A percentile compares a stretch with the other conserved stretches of the same genome.
Evolutionary conservation across 352 stramenopile genomes (phyloP).

Genomic region (Phytophthora vignae): DNA sequence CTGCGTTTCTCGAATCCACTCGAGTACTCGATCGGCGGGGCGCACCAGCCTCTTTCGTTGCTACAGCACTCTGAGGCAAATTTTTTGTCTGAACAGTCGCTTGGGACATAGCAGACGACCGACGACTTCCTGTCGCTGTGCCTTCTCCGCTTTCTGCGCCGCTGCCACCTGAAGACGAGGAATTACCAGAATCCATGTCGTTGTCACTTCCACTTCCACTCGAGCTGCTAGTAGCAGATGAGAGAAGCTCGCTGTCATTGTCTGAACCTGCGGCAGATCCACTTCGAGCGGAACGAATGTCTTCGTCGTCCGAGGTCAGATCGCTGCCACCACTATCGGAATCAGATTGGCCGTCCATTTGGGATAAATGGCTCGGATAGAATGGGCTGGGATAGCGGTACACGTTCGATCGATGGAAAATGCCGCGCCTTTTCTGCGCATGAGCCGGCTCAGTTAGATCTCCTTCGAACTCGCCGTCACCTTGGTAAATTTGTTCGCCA

Average conservation of each 20-base stretch:
- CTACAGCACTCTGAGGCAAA: slow-evolving; percentile 6
- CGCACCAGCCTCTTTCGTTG: slow-evolving; percentile 18
- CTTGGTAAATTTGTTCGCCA: slow-evolving; percentile 52
- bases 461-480: slow-evolving; percentile 52
- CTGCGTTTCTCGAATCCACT: slow-evolving; percentile 42
- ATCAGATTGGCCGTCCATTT: slow-evolving; percentile 68
- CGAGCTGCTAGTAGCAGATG: slow-evolving; percentile 56
- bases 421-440: slow-evolving; percentile 18
- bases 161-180: slow-evolving; percentile 46
- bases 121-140: slow-evolving; percentile 17
- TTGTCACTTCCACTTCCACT: slow-evolving; percentile 72
- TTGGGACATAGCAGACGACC: slow-evolving; percentile 4
- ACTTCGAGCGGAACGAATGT: slow-evolving; percentile 49
- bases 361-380: slow-evolving; percentile 30
- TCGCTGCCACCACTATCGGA: slow-evolving; percentile 63
- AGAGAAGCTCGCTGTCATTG: slow-evolving; percentile 54
- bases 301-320: slow-evolving; percentile 60
- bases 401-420: slow-evolving; percentile 49
- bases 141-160: slow-evolving; percentile 39
- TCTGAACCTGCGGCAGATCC: slow-evolving; percentile 43
- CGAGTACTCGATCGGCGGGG: slow-evolving; percentile 36
- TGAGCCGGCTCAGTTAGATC: neutral
- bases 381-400: slow-evolving; percentile 39
- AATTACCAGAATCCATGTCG: slow-evolving; percentile 26
- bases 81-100: slow-evolving; percentile 2